These are phyloP conservation scores for Psilocybe sp. DNA, from an alignment of 768 basidiomycete genomes.

Conservation along the genomic window DNA sequence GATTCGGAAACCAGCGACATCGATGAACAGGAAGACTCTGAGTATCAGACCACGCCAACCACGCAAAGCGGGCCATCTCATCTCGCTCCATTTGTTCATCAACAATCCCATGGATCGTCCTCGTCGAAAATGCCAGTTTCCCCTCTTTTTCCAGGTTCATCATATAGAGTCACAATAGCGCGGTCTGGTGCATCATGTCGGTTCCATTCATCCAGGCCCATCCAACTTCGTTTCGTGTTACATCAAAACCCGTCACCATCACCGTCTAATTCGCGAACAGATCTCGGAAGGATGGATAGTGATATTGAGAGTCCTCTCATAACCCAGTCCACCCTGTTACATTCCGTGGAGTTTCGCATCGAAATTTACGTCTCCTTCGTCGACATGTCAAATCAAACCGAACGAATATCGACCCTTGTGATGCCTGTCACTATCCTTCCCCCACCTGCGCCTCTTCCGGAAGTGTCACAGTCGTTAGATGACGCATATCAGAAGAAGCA, in stretches of 20 bases:
- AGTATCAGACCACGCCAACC: slow-evolving; percentile 14
- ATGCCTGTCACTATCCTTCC: slow-evolving; percentile 75
- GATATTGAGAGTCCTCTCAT: slow-evolving; percentile 72
- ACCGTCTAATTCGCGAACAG: slow-evolving; percentile 46
- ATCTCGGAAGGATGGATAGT: slow-evolving; percentile 47
- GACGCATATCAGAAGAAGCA: slow-evolving; percentile 86
- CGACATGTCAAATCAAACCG: slow-evolving; percentile 63
- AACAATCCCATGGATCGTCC: slow-evolving; percentile 26
- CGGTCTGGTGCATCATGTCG: slow-evolving; percentile 91
- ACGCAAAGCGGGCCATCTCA: slow-evolving; percentile 21
- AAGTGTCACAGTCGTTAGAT: slow-evolving; percentile 70
- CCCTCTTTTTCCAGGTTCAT: slow-evolving; percentile 36
- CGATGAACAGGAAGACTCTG: slow-evolving; percentile 26
- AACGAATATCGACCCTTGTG: slow-evolving; percentile 58
- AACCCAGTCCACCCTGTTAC: slow-evolving; percentile 79
- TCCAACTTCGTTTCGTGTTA: slow-evolving; percentile 78
- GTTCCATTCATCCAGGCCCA: slow-evolving; percentile 73
- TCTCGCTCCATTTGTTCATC: slow-evolving; percentile 10
- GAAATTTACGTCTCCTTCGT: slow-evolving; percentile 77
- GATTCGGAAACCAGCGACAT: slow-evolving; percentile 29
- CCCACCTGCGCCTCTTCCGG: slow-evolving; percentile 74
- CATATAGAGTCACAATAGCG: slow-evolving; percentile 59
- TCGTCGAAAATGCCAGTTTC: slow-evolving; percentile 39
- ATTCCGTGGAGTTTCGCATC: slow-evolving; percentile 77
- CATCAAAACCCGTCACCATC: slow-evolving; percentile 56